phyloP scores from a whole-genome alignment of 495 filamentous ascomycete species.

The Penicillium paxilli region DNA sequence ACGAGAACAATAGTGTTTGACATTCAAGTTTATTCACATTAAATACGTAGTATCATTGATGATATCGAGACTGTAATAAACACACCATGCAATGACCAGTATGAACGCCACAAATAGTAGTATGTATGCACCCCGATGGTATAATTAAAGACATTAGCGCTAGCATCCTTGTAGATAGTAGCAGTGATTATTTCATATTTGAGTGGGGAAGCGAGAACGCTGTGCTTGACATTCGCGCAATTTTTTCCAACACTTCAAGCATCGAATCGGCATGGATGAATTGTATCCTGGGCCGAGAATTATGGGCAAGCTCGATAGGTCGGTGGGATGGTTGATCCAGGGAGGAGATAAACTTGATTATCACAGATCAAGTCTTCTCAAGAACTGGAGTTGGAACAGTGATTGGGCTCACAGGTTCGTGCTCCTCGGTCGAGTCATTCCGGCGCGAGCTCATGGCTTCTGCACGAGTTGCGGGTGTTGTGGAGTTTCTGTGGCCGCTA shows the following conservation, averaged over 20 bases:
- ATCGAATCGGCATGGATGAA: not conserved
- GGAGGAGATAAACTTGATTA: not conserved
- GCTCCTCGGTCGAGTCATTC: not conserved
- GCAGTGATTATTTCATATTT: too few relatives aligned
- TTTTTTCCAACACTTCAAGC: not conserved
- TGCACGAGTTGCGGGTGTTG: slow-evolving; percentile 11
- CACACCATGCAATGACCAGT: not conserved
- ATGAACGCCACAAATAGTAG: not conserved
- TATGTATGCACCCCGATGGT: not conserved
- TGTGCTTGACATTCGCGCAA: too few relatives aligned
- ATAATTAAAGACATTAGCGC: slow-evolving; percentile 3
- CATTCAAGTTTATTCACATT: not conserved
- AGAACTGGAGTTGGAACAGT: slow-evolving; percentile 3
- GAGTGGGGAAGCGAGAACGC: too few relatives aligned
- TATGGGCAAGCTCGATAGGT: not conserved
- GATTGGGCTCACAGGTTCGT: slow-evolving; percentile 16
- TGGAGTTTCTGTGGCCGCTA: slow-evolving; percentile 6
- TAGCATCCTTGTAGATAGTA: too few relatives aligned
- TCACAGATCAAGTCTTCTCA: slow-evolving; percentile 11
- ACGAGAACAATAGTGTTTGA: not conserved
- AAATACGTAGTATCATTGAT: not conserved
- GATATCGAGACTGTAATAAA: not conserved
- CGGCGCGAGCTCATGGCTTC: slow-evolving; percentile 2
- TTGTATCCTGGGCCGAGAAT: not conserved
- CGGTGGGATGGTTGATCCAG: not conserved